phyloP scores from a whole-genome alignment of 2,329 filamentous ascomycete genomes.

The Hypoxylon sp. region DNA sequence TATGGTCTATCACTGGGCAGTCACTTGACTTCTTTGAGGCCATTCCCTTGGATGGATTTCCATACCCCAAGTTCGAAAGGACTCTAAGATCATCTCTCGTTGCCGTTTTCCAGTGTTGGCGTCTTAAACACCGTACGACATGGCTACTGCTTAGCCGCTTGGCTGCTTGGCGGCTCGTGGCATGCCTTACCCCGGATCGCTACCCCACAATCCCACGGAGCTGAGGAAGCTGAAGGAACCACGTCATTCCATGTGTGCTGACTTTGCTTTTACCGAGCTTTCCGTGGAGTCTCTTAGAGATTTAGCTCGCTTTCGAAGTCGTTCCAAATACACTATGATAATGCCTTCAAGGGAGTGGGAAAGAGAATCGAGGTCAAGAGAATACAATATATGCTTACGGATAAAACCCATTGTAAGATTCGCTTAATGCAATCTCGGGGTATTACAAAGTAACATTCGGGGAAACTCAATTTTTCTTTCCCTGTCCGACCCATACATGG shows the following conservation, averaged over 20 bases:
- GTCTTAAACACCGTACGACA: slow-evolving; percentile 10
- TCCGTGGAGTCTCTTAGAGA: not conserved
- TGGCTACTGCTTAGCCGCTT: slow-evolving; percentile 24
- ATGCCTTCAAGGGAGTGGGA: not conserved
- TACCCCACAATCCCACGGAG: slow-evolving; percentile 40
- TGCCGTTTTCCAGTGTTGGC: slow-evolving; percentile 20
- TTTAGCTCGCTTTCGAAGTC: not conserved
- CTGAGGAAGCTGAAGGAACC: slow-evolving; percentile 38
- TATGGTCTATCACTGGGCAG: slow-evolving; percentile 16
- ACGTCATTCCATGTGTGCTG: slow-evolving; percentile 17
- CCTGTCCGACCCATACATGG: slow-evolving; percentile 18
- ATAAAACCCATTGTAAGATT: not conserved
- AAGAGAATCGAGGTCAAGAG: not conserved
- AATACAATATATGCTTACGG: not conserved
- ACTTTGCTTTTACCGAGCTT: slow-evolving; percentile 21
- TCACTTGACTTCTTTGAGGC: slow-evolving; percentile 32
- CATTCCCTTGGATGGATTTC: slow-evolving; percentile 33
- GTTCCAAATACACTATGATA: not conserved
- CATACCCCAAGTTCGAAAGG: slow-evolving; percentile 12
- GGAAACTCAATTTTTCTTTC: slow-evolving; percentile 18
- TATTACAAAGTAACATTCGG: slow-evolving; percentile 38
- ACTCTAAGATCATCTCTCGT: slow-evolving; percentile 15
- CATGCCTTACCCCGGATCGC: slow-evolving; percentile 37
- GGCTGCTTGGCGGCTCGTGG: not conserved
- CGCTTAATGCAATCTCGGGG: slow-evolving; percentile 31